Evolutionary conservation across 1,284 basidiomycete genomes (phyloP).

Genomic region (Takashimella tepidaria): DNA sequence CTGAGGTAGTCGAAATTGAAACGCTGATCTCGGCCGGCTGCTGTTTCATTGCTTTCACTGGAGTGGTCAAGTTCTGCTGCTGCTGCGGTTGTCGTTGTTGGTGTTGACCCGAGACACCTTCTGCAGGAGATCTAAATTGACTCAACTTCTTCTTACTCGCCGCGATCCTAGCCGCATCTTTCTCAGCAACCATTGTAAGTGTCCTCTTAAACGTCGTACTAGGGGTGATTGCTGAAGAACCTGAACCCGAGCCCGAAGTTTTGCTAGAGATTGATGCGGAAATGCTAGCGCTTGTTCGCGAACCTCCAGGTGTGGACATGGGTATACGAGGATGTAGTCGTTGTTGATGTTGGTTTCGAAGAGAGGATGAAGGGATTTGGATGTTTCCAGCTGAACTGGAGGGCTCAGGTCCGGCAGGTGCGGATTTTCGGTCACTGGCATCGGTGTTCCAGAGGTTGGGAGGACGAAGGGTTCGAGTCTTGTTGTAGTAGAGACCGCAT

Average conservation of each 20-base stretch:
- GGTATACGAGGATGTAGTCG: no score
- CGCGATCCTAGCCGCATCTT: slow-evolving; percentile 38
- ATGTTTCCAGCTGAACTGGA: neutral
- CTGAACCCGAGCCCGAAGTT: neutral
- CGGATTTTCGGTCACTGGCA: neutral
- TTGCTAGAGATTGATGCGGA: neutral
- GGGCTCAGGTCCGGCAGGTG: neutral
- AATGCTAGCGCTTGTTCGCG: neutral
- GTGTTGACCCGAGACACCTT: no score
- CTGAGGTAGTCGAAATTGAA: neutral
- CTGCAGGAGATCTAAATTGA: neutral
- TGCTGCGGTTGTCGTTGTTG: no score
- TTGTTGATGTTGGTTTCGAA: no score
- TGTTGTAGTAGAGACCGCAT: slow-evolving; percentile 47
- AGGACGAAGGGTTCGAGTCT: slow-evolving; percentile 39
- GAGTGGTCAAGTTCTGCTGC: no score
- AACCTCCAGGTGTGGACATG: neutral
- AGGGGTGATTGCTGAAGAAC: neutral
- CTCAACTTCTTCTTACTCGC: neutral
- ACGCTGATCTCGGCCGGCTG: neutral
- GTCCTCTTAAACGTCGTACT: slow-evolving; percentile 31
- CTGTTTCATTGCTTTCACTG: neutral
- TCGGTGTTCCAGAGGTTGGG: slow-evolving; percentile 34
- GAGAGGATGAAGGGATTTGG: neutral
- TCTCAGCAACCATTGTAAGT: slow-evolving; percentile 35